These are phyloP conservation scores for Podaxis pistillaris DNA, from an alignment of 768 basidiomycete genomes.

Conservation along the genomic window DNA sequence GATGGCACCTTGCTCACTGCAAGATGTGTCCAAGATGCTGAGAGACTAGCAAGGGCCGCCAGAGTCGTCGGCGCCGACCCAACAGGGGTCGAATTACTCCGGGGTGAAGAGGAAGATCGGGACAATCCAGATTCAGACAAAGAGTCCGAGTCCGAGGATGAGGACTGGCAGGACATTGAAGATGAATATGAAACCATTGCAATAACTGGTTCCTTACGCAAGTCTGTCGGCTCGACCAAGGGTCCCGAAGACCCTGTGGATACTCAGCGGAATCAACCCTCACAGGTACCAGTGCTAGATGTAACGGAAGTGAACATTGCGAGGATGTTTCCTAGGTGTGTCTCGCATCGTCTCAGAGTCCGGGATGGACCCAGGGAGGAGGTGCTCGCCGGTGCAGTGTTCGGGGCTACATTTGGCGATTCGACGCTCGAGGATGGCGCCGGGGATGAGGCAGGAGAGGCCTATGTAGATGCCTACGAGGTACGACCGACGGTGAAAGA, in stretches of 20 bases:
- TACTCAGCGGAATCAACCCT: conserved; percentile 4
- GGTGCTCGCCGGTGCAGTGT: conserved; percentile 60
- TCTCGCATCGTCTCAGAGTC: conserved; percentile 74
- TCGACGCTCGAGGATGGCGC: not conserved
- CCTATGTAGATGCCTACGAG: conserved; percentile 20
- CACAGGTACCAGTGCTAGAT: conserved; percentile 28
- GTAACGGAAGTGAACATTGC: conserved; percentile 76
- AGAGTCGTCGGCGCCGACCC: conserved; percentile 63
- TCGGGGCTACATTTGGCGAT: conserved; percentile 47
- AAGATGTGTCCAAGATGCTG: conserved; percentile 59
- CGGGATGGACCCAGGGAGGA: conserved; percentile 71
- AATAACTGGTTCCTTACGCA: not conserved
- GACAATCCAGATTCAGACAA: conserved; percentile 3
- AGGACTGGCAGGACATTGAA: conserved; percentile 15
- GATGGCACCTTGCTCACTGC: conserved; percentile 69
- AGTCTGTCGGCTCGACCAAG: not conserved
- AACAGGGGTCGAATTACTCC: conserved; percentile 58
- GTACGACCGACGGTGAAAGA: conserved; percentile 55
- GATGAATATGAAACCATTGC: conserved; percentile 6
- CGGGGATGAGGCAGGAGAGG: conserved; percentile 8
- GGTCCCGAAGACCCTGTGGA: not conserved
- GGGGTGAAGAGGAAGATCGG: conserved; percentile 13
- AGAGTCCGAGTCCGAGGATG: conserved; percentile 9
- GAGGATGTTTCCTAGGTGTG: conserved; percentile 66
- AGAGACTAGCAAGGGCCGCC: conserved; percentile 64